phyloP scores from a whole-genome alignment of 2,329 filamentous ascomycete species.

The Fusarium circinatum region DNA sequence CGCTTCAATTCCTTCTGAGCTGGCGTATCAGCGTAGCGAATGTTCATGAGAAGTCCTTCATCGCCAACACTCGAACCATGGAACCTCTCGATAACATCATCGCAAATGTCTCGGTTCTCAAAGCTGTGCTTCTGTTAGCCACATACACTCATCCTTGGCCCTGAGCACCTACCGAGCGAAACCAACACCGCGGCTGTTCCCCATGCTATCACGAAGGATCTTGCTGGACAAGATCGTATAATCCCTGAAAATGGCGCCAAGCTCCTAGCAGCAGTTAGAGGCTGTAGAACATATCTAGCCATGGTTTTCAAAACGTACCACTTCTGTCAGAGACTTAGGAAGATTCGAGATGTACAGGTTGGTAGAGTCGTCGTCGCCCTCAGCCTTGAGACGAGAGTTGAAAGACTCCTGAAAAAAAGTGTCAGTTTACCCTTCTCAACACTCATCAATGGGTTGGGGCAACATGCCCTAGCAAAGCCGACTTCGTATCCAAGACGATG shows the following conservation, averaged over 20 bases:
- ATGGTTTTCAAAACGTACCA: constrained; percentile 65
- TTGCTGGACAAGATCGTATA: constrained; percentile 92
- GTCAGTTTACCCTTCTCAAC: background rate
- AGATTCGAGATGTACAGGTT: constrained; percentile 99
- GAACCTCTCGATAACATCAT: constrained; percentile 87
- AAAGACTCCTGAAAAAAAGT: constrained; percentile 81
- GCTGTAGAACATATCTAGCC: background rate
- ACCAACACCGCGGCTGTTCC: constrained; percentile 94
- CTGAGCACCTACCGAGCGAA: constrained; percentile 82
- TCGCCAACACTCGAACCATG: constrained; percentile 82
- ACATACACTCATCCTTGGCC: background rate
- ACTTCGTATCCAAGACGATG: constrained; percentile 96
- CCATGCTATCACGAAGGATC: constrained; percentile 91
- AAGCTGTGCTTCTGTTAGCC: constrained; percentile 70
- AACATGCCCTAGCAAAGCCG: constrained; percentile 86
- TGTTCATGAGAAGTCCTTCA: constrained; percentile 86
- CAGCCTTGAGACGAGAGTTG: constrained; percentile 96
- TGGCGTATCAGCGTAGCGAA: constrained; percentile 96
- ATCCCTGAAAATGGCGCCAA: constrained; percentile 80
- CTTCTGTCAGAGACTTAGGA: constrained; percentile 90
- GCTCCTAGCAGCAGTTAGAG: constrained; percentile 62
- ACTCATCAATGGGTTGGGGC: background rate
- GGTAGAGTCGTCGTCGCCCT: constrained; percentile 88
- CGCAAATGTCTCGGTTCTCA: constrained; percentile 87
- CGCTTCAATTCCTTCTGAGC: constrained; percentile 97